These are phyloP conservation scores for Serendipita sp. DNA, from an alignment of 768 basidiomycete species.

Conservation along the genomic window DNA sequence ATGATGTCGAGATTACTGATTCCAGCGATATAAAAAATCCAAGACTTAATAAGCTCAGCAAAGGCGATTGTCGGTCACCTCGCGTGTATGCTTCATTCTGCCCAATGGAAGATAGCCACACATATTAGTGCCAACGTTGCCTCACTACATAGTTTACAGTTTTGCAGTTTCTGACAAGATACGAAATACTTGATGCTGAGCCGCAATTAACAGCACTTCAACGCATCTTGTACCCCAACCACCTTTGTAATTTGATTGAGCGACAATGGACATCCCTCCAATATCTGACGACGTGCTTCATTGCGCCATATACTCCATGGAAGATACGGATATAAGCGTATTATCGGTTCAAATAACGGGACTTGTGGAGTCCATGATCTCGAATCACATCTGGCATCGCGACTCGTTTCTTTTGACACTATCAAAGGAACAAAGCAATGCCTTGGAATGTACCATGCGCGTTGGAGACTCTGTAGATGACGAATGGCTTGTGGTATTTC, in stretches of 20 bases:
- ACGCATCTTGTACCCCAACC: background rate
- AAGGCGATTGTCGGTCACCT: too few species aligned
- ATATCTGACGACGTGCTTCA: constrained; percentile 79
- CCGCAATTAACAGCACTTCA: background rate
- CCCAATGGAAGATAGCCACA: too few species aligned
- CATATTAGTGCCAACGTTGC: too few species aligned
- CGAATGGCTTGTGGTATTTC: constrained; percentile 91
- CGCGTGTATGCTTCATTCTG: too few species aligned
- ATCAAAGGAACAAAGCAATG: background rate
- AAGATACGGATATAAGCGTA: constrained; percentile 44
- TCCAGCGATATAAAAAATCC: too few species aligned
- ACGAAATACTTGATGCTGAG: background rate
- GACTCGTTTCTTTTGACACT: constrained; percentile 58
- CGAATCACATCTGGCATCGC: constrained; percentile 57
- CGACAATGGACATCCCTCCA: constrained; percentile 28
- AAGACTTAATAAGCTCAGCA: too few species aligned
- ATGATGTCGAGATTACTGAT: too few species aligned
- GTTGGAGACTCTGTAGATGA: constrained; percentile 97
- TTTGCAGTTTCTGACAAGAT: too few species aligned
- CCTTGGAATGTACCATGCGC: constrained; percentile 66
- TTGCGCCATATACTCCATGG: constrained; percentile 39
- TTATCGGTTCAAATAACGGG: constrained; percentile 52
- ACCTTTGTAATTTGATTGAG: background rate
- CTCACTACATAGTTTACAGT: too few species aligned
- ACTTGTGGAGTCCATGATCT: constrained; percentile 39